Base-by-base conservation (phyloP, 495 filamentous ascomycete species). In the Aspergillus panamensis region DNA sequence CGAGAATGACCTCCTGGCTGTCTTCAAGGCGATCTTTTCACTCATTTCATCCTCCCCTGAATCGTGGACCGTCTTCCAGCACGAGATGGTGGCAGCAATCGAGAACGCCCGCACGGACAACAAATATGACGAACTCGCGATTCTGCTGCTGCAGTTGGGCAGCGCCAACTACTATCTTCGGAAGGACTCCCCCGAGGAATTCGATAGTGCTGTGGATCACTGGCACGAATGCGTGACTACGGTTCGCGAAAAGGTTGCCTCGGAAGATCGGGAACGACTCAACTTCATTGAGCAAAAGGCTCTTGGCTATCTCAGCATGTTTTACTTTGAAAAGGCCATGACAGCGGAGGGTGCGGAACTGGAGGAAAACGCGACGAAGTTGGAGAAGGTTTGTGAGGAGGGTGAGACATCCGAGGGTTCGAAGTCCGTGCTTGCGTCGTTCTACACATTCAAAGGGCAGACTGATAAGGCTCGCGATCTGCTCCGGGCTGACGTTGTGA, bases 401-500 rank as follows among this genome's bases (percentile, higher is more conserved):
- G 52, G 47, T 7, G 20, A 1, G 12, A n/a, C 30, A 19, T n/a
- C 16, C n/a, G n/a, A 14, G 30, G 4, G 6, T 4, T 9, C 37
- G 25, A 61, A 61, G 13, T 35, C 4, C 8, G 14, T 33, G 52
- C 51, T 61, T 37, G 52, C 58, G 3, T 33, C 51, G 10, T 48
- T 50, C 9, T 56, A 61, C 35, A 51, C 58, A 14, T 16, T 44
- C 10, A 40, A 4, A 8, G 51, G 58, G 40, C 31, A 55, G 16
- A 12, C 19, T 0, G n/a, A n/a, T 13, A 45, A 61, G 33, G 58
- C 58, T 8, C 51, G 30, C 3, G 39, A 61, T 2, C 8, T 61
- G 7, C 45, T 56, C 8, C 58, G 58, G 4, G 32, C 58, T 1
- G 44, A 56, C 6, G 51, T 61, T 13, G 58, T 61, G 1, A 48